Base-by-base conservation (phyloP, 352 stramenopile species). In the Halophytophthora polymorphica region DNA sequence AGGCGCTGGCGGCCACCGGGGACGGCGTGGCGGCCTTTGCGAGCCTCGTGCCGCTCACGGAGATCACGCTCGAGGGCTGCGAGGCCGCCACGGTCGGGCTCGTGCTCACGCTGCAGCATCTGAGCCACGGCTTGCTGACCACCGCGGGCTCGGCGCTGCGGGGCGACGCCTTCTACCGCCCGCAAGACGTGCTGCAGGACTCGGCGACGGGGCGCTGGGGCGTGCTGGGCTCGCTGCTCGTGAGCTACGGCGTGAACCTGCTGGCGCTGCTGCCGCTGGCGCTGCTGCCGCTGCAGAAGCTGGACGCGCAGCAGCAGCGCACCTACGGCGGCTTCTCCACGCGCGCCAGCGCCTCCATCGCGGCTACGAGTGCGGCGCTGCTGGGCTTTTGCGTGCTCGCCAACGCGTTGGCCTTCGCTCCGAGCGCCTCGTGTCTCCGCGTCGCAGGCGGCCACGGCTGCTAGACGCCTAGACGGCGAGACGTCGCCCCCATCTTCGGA, bases 291-390 rank as follows among this genome's bases (percentile, higher is more conserved):
- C 36, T 43, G n/a, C 76, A 87, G 35, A 85, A 85, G 40, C 61
- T 87, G 13, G 71, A 85, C 13, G 75, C 69, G 0, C 76, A 87
- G 50, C 76, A 87, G 50, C 76, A 82, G 28, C 73, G 76, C 18
- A 82, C 73, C 34, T 87, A 78, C 37, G 77, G 77, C 10, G 77
- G 77, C 10, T 86, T 83, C 58, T 84, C 69, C 17, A 82, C 80
- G 51, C 64, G 61, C 21, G 69, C 69, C 15, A 81, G 66, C 50
- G 48, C 52, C 14, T 62, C 59, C 0, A 69, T 86, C 21, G 56
- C 82, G 7, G 53, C 54, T 0, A 77, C 81, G 35, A 37, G 51
- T 0, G 10, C 53, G 12, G n/a, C 60, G 10, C 33, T 86, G n/a
- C 79, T 86, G 40, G n/a, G 61, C 17, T 84, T 82, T 41, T 82